These are phyloP conservation scores for Blastobotrys illinoisensis DNA, from an alignment of 1,139 yeast genomes.

Conservation along the genomic window DNA sequence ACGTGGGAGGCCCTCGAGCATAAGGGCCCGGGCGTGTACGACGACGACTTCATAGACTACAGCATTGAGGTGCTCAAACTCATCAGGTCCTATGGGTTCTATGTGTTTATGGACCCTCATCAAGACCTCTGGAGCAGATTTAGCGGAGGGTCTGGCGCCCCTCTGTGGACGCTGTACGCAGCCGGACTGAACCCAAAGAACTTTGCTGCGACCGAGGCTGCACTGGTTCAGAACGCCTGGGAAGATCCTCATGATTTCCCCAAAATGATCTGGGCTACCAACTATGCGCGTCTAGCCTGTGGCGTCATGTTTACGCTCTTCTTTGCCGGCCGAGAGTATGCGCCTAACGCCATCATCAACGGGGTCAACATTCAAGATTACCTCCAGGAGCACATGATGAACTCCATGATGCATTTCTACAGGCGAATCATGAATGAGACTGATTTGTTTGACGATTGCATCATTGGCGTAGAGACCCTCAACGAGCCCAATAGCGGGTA, in stretches of 20 bases:
- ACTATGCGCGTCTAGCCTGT: slow-evolving; percentile 70
- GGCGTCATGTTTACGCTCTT: slow-evolving; percentile 82
- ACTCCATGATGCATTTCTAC: slow-evolving; percentile 52
- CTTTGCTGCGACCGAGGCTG: slow-evolving; percentile 67
- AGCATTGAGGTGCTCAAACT: slow-evolving; percentile 57
- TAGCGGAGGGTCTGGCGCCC: slow-evolving; percentile 95
- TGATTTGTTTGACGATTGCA: slow-evolving; percentile 44
- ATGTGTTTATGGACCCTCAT: slow-evolving; percentile 82
- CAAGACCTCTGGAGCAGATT: slow-evolving; percentile 94
- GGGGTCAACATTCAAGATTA: slow-evolving; percentile 70
- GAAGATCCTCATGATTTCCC: slow-evolving; percentile 49
- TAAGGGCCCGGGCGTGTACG: slow-evolving; percentile 79
- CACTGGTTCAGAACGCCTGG: slow-evolving; percentile 58
- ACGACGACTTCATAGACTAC: slow-evolving; percentile 67
- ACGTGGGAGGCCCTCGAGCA: slow-evolving; percentile 96
- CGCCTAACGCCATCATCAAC: slow-evolving; percentile 59
- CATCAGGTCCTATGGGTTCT: slow-evolving; percentile 59
- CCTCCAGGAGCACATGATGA: slow-evolving; percentile 56
- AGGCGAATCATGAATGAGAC: slow-evolving; percentile 46
- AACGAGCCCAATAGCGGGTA: slow-evolving; percentile 58
- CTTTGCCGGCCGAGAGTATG: slow-evolving; percentile 69
- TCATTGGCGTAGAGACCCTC: slow-evolving; percentile 72
- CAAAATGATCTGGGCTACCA: slow-evolving; percentile 92
- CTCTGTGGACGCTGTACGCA: slow-evolving; percentile 93
- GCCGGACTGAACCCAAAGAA: slow-evolving; percentile 77